Conservation (phyloP, 1,284 basidiomycete species). For the Ganoderma leucocontextum region DNA sequence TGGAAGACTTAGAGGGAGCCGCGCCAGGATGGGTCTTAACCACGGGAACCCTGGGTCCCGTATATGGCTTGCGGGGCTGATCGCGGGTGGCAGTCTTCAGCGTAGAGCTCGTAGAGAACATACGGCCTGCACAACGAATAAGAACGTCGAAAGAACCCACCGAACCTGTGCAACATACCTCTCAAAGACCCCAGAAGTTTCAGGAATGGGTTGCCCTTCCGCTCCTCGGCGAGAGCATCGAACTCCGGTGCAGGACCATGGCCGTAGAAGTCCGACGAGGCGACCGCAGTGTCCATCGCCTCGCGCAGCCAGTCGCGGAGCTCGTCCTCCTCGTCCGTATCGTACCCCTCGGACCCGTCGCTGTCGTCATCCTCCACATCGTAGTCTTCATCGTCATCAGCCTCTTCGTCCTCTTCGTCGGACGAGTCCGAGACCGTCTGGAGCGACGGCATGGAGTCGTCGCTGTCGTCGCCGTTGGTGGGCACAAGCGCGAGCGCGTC, state of each 20-base stretch:
- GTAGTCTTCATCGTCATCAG: constrained; percentile 44
- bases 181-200: constrained; percentile 74
- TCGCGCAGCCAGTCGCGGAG: constrained; percentile 66
- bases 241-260: constrained; percentile 49
- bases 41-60: not conserved
- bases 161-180: constrained; percentile 51
- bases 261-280: constrained; percentile 63
- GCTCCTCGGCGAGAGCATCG: constrained; percentile 55
- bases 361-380: constrained; percentile 50
- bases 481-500: constrained; percentile 38
- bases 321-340: constrained; percentile 74
- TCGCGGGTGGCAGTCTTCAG: constrained; percentile 52
- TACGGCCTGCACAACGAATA: constrained; percentile 24
- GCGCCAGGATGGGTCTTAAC: not conserved
- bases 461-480: constrained; percentile 52
- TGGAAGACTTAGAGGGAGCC: constrained; percentile 15
- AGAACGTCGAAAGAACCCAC: too few relatives aligned
- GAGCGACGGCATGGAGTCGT: constrained; percentile 69
- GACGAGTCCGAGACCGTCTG: constrained; percentile 68
- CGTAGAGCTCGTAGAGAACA: constrained; percentile 71
- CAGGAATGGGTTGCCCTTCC: constrained; percentile 76
- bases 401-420: constrained; percentile 40
- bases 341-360: constrained; percentile 56
- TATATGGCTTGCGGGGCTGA: constrained; percentile 38
- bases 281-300: constrained; percentile 73